Evolutionary conservation across 192 early-diverging fungal species (phyloP).

Genomic region (Gryganskiella cystojenkinii): DNA sequence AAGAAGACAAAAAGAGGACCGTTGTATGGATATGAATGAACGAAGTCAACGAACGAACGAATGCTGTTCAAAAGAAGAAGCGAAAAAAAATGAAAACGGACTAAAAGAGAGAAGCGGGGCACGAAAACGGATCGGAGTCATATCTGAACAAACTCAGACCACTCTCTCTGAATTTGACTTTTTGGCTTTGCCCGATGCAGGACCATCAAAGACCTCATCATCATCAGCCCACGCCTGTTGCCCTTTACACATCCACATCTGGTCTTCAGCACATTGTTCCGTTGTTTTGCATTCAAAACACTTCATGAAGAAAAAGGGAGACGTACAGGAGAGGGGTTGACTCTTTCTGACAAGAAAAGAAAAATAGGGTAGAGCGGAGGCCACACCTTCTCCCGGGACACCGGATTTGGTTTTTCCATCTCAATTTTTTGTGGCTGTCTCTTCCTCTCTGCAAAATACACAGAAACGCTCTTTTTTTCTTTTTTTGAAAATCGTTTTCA

Average conservation of each 20-base stretch:
- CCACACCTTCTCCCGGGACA: constrained; percentile 4
- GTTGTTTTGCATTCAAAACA: not conserved
- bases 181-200: not conserved
- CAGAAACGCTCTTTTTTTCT: no score
- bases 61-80: no score
- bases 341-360: no score
- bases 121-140: no score
- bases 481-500: no score
- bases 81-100: no score
- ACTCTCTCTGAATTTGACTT: not conserved
- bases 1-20: not conserved
- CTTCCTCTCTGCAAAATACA: no score
- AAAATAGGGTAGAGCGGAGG: no score
- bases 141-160: not conserved
- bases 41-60: no score
- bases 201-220: not conserved
- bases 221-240: not conserved
- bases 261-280: not conserved
- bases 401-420: no score
- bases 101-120: not conserved
- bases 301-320: not conserved
- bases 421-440: no score
- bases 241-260: not conserved
- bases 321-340: not conserved
- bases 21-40: no score